Evolutionary conservation across 164 flowering plant genomes (phyloP), one percentile per base, ranked within the genome.

Genomic region (Vitis rotundifolia): DNA sequence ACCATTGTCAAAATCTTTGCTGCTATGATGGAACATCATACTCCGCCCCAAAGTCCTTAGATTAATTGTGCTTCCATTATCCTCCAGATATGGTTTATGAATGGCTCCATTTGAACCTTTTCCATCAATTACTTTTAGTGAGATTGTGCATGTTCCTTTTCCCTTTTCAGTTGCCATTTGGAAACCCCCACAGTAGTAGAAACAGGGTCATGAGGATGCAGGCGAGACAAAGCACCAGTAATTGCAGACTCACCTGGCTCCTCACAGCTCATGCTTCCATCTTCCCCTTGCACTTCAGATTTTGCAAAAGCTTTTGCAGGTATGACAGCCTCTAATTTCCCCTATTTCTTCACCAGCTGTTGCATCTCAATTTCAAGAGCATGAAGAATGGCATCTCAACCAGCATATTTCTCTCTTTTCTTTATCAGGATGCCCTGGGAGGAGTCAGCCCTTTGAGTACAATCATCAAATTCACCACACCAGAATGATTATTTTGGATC

Each of bases 161-260:
- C 72, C 99, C 93, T 1, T 81, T 91, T 96, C 65, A 83, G 69
- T 64, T 87, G 90, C 98, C 99, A 95, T 76, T 89, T 88, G 65
- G 98, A 96, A 31, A 88, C 88, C 29, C 84, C 87, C 54, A 63
- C 77, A 79, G 79, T 77, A 68, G 78, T 70, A 66, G 84, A 73
- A 55, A 54, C 75, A 73, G 61, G 87, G 18, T 80, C 84, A 53
- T 76, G 75, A 51, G 73, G 62, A 76, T 71, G 81, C 76, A 73
- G 78, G 66, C 74, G 80, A 75, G 91, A 70, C 55, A 76, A 64
- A 48, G 82, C 82, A 77, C 84, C 81, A 16, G 76, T 72, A 64
- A 58, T 49, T 15, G 80, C 71, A 5, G 79, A 74, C 19, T 82
- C 90, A 76, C 85, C 90, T 69, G 71, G 74, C 67, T 87, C 97